Conservation (phyloP, 345 rosid genomes). For the Euphorbia pulcherrima region DNA sequence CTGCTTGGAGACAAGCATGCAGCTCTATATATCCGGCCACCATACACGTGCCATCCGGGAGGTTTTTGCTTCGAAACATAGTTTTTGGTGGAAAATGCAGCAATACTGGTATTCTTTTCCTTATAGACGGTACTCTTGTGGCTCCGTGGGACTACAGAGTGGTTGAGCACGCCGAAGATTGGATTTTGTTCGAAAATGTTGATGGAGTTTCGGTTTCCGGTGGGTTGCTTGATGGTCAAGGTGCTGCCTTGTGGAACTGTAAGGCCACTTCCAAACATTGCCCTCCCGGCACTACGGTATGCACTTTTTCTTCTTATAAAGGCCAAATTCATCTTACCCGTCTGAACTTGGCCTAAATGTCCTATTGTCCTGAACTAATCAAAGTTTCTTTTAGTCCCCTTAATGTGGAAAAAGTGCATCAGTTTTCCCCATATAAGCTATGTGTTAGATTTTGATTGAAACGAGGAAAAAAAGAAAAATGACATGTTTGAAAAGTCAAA, state of each 20-base stretch:
- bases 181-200: conserved; percentile 51
- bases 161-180: conserved; percentile 36
- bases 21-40: conserved; percentile 41
- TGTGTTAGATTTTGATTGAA: too few relatives aligned
- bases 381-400: too few relatives aligned
- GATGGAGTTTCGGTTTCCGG: conserved; percentile 50
- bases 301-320: not conserved
- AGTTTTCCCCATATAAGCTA: too few relatives aligned
- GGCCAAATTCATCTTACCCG: too few relatives aligned
- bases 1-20: conserved; percentile 59
- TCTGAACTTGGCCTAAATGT: too few relatives aligned
- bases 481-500: too few relatives aligned
- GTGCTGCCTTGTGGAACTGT: conserved; percentile 62
- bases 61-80: conserved; percentile 37
- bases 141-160: conserved; percentile 56
- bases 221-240: conserved; percentile 65
- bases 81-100: conserved; percentile 59
- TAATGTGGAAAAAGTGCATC: too few relatives aligned
- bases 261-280: conserved; percentile 47
- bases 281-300: conserved; percentile 69
- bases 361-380: too few relatives aligned
- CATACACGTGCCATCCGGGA: conserved; percentile 50
- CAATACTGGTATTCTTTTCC: conserved; percentile 34
- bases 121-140: conserved; percentile 56
- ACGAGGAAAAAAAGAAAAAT: too few relatives aligned